Evolutionary conservation across 768 basidiomycete genomes (phyloP).

Genomic region (Termitomyces sp.): DNA sequence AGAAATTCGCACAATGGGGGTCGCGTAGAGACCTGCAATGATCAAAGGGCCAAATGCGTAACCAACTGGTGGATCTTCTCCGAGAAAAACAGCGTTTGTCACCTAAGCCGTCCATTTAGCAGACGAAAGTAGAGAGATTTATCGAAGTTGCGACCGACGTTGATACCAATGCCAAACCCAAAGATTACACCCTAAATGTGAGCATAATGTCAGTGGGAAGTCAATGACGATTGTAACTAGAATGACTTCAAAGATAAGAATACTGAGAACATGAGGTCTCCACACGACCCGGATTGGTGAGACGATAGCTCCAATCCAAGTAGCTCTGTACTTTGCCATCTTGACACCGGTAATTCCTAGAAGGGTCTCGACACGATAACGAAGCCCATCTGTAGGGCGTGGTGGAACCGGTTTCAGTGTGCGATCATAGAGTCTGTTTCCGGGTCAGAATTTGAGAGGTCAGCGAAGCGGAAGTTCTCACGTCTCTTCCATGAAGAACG

Average conservation of each 20-base stretch:
- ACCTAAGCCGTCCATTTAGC: constrained; percentile 31
- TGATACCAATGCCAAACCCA: constrained; percentile 64
- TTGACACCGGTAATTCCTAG: constrained; percentile 60
- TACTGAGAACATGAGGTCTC: constrained; percentile 56
- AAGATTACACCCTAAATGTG: constrained; percentile 46
- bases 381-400: constrained; percentile 37
- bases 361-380: constrained; percentile 54
- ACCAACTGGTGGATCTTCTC: constrained; percentile 50
- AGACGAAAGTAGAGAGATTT: background rate
- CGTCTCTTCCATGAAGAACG: constrained; percentile 67
- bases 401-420: constrained; percentile 47
- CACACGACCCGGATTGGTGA: constrained; percentile 52
- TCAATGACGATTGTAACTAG: background rate
- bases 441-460: background rate
- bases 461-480: constrained; percentile 23
- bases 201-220: background rate
- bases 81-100: constrained; percentile 65
- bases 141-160: constrained; percentile 30
- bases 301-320: constrained; percentile 44
- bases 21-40: constrained; percentile 52
- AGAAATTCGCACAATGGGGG: constrained; percentile 42
- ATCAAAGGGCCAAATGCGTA: constrained; percentile 48
- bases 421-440: constrained; percentile 59
- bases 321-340: constrained; percentile 53
- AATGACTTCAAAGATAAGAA: constrained; percentile 51